Percentiles rank a stretch among this genome's conserved stretches.
phyloP scores from a whole-genome alignment of 352 stramenopile species.

The Saprolegnia diclina region DNA sequence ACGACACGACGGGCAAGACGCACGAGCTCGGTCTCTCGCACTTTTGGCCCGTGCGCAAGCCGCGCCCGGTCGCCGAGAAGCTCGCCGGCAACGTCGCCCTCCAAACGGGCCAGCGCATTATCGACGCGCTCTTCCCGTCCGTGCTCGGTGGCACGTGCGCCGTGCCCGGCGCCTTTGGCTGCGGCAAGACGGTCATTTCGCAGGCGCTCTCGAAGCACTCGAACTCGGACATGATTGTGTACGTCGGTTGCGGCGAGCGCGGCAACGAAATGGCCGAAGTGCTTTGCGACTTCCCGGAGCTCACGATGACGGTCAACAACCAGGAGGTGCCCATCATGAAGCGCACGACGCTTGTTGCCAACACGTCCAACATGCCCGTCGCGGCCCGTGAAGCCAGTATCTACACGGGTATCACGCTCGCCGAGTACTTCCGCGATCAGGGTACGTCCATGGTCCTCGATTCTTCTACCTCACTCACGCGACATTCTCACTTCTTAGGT shows the following conservation, averaged over 20 bases:
- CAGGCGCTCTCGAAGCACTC: slow-evolving; percentile 99
- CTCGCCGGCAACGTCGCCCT: slow-evolving; percentile 96
- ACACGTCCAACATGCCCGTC: slow-evolving; percentile 99
- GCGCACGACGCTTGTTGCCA: slow-evolving; percentile 98
- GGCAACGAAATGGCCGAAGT: slow-evolving; percentile 99
- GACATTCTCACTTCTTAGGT: slow-evolving; percentile 42
- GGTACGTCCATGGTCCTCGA: slow-evolving; percentile 27
- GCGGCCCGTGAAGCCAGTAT: slow-evolving; percentile 99
- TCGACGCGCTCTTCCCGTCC: slow-evolving; percentile 98
- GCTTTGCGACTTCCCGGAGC: slow-evolving; percentile 98
- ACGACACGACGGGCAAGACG: slow-evolving; percentile 93
- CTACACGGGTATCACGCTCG: slow-evolving; percentile 98
- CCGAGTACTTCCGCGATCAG: slow-evolving; percentile 98
- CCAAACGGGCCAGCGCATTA: slow-evolving; percentile 98
- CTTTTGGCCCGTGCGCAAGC: slow-evolving; percentile 97
- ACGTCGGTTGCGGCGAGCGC: slow-evolving; percentile 98
- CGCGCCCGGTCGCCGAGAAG: slow-evolving; percentile 97
- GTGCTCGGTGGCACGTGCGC: slow-evolving; percentile 98
- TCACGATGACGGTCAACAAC: slow-evolving; percentile 98
- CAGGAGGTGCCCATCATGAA: slow-evolving; percentile 99
- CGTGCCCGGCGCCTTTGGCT: slow-evolving; percentile 98
- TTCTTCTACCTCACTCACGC: background rate
- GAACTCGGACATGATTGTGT: slow-evolving; percentile 98
- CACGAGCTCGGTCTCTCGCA: slow-evolving; percentile 96
- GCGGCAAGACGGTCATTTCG: slow-evolving; percentile 99